These are phyloP conservation scores for Cyclotella choctawhatcheeana DNA, from an alignment of 108 stramenopile species.

Conservation along the genomic window DNA sequence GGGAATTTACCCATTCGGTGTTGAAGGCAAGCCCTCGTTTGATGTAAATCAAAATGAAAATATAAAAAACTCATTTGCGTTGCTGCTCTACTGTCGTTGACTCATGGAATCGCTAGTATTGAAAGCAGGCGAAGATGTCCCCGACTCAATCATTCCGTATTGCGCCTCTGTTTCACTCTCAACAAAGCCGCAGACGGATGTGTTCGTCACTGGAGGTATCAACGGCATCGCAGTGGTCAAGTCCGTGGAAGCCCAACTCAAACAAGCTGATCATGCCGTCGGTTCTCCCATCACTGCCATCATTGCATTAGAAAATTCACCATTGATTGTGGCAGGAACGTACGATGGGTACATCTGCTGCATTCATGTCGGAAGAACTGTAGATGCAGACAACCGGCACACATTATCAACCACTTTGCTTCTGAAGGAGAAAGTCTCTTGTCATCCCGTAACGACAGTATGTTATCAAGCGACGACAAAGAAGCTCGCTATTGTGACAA, in stretches of 20 bases:
- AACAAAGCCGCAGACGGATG: background rate
- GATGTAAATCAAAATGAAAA: too few relatives aligned
- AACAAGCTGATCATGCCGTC: background rate
- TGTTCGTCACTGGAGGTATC: background rate
- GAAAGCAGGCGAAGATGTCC: background rate
- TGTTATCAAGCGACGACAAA: conserved; percentile 1
- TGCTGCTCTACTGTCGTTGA: too few relatives aligned
- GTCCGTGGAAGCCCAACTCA: background rate
- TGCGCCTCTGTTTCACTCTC: background rate
- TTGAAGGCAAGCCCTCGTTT: too few relatives aligned
- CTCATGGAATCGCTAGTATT: background rate
- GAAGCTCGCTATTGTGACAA: background rate
- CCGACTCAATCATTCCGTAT: background rate
- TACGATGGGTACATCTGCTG: background rate
- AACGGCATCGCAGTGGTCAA: background rate
- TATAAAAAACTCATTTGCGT: too few relatives aligned
- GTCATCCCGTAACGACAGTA: background rate
- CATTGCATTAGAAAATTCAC: conserved; percentile 3
- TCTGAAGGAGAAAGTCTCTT: background rate
- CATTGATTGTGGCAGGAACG: conserved; percentile 3
- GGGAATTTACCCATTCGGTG: too few relatives aligned
- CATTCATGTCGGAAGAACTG: conserved; percentile 6
- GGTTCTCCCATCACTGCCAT: conserved; percentile 9
- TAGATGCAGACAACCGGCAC: too few relatives aligned
- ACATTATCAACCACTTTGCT: background rate